These are phyloP conservation scores for Lasiodiplodia citricola DNA, from an alignment of 2,329 filamentous ascomycete species.

Conservation along the genomic window DNA sequence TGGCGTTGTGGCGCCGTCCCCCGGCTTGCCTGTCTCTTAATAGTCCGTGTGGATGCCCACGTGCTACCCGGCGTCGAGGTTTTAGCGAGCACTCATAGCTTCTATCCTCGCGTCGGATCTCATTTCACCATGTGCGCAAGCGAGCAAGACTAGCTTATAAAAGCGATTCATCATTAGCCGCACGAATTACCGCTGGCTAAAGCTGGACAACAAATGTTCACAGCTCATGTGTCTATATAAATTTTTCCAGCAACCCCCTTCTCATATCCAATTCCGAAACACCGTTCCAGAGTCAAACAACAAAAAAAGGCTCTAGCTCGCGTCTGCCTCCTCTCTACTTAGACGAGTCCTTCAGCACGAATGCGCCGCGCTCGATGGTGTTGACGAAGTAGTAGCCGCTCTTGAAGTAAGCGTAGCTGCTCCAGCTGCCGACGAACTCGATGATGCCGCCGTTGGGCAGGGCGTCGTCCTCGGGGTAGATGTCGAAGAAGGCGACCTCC, in stretches of 20 bases:
- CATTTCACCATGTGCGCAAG: too few relatives aligned
- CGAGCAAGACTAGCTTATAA: too few relatives aligned
- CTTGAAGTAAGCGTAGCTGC: constrained; percentile 48
- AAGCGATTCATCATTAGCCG: too few relatives aligned
- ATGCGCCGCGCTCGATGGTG: constrained; percentile 48
- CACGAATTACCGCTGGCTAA: too few relatives aligned
- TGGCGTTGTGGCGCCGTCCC: too few relatives aligned
- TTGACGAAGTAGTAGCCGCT: constrained; percentile 47
- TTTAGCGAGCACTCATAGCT: too few relatives aligned
- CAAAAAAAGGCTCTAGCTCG: background rate
- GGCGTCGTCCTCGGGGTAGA: constrained; percentile 52
- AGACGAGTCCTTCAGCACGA: constrained; percentile 38
- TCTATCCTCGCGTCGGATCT: too few relatives aligned
- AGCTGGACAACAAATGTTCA: background rate
- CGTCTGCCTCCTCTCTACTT: background rate
- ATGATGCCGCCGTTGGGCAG: constrained; percentile 44
- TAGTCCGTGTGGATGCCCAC: too few relatives aligned
- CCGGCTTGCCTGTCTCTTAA: too few relatives aligned
- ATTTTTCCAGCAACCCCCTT: background rate
- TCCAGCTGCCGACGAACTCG: constrained; percentile 52
- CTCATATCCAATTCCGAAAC: background rate
- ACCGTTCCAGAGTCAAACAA: background rate
- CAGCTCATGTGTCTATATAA: background rate
- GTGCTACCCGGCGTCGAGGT: too few relatives aligned
- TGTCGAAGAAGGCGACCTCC: constrained; percentile 51